Evolutionary conservation across 176 grass and related monocot genomes (phyloP).

Genomic region (Aegilops speltoides): DNA sequence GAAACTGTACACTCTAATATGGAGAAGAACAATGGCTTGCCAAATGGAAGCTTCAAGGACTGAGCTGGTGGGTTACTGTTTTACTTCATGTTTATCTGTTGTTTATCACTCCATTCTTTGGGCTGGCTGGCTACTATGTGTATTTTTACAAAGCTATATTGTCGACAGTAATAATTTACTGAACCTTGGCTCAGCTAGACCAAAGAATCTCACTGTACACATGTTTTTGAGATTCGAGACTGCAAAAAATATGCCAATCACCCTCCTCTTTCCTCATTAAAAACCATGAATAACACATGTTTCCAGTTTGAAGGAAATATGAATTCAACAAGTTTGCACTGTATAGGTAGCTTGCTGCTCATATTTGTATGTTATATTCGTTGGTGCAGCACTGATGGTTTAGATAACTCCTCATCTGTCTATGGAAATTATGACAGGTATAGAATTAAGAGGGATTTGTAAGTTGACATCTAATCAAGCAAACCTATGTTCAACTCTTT

Average conservation of each 20-base stretch:
- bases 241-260: neutral
- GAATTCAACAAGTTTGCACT: slow-evolving; percentile 9
- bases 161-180: neutral
- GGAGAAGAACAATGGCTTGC: slow-evolving; percentile 86
- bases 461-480: neutral
- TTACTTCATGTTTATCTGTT: slow-evolving; percentile 7
- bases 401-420: neutral
- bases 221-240: neutral
- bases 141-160: neutral
- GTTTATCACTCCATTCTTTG: slow-evolving; percentile 4
- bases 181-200: neutral
- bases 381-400: neutral
- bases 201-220: neutral
- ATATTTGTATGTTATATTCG: neutral
- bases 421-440: slow-evolving; percentile 10
- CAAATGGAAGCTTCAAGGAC: slow-evolving; percentile 88
- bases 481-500: slow-evolving; percentile 2
- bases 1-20: slow-evolving; percentile 90
- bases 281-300: neutral
- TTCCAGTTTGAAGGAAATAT: neutral
- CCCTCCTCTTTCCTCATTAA: neutral
- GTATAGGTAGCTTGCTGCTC: neutral
- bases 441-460: neutral
- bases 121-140: neutral
- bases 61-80: slow-evolving; percentile 63